Evolutionary conservation across 1,139 yeast species (phyloP).

Genomic region (Sugiyamaella castrensis): DNA sequence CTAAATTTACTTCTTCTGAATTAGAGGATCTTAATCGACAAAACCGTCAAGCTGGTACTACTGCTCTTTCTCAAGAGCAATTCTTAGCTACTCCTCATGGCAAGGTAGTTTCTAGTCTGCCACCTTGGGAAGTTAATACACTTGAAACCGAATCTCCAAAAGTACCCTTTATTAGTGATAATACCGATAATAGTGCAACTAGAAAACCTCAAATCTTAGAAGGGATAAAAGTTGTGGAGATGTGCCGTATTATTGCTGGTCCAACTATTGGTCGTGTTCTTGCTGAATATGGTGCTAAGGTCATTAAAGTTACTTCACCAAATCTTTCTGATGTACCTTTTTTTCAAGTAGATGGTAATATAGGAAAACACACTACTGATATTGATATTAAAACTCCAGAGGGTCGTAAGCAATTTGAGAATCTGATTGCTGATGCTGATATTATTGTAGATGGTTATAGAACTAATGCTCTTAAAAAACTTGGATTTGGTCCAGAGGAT

Average conservation of each 20-base stretch:
- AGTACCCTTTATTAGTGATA: slow-evolving; percentile 23
- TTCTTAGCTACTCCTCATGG: slow-evolving; percentile 38
- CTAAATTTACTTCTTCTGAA: slow-evolving; percentile 48
- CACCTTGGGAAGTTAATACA: slow-evolving; percentile 31
- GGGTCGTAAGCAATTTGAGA: slow-evolving; percentile 34
- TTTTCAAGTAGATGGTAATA: slow-evolving; percentile 38
- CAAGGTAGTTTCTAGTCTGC: slow-evolving; percentile 27
- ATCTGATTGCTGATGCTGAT: slow-evolving; percentile 36
- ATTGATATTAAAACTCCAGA: slow-evolving; percentile 33
- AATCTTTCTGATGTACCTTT: slow-evolving; percentile 38
- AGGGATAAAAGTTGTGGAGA: slow-evolving; percentile 38
- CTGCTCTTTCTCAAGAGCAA: slow-evolving; percentile 34
- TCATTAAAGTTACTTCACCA: slow-evolving; percentile 36
- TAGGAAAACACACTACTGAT: slow-evolving; percentile 39
- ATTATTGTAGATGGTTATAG: slow-evolving; percentile 38
- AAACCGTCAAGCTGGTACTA: slow-evolving; percentile 44
- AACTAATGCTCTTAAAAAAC: slow-evolving; percentile 34
- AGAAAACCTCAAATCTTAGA: slow-evolving; percentile 32
- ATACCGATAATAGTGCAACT: neutral
- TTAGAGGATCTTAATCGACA: slow-evolving; percentile 54
- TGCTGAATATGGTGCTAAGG: slow-evolving; percentile 40
- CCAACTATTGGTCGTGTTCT: slow-evolving; percentile 37
- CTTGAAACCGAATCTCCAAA: slow-evolving; percentile 34
- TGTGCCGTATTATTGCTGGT: slow-evolving; percentile 40
- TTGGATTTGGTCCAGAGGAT: slow-evolving; percentile 36